Percentiles rank a stretch among this genome's conserved stretches.
Evolutionary conservation across 768 basidiomycete species (phyloP).

Genomic region (Strobilomyces confusus): DNA sequence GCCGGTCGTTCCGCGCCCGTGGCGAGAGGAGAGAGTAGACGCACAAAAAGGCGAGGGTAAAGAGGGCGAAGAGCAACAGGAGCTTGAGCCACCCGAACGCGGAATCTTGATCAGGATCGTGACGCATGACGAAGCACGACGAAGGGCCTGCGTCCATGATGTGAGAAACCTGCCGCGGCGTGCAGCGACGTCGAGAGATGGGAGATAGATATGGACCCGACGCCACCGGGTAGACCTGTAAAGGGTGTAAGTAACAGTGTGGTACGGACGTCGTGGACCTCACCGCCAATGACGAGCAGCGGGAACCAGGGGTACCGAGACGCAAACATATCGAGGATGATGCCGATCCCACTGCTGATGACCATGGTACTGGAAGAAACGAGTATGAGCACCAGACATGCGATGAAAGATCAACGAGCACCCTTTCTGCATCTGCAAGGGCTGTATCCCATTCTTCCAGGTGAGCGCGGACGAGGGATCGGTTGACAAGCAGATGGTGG

Average conservation of each 20-base stretch:
- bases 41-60: too few species aligned
- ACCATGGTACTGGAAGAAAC: slow-evolving; percentile 87
- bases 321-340: slow-evolving; percentile 88
- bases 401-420: too few species aligned
- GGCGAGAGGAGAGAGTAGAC: too few species aligned
- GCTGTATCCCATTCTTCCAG: too few species aligned
- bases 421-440: too few species aligned
- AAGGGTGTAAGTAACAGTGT: too few species aligned
- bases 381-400: too few species aligned
- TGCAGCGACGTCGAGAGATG: slow-evolving; percentile 89
- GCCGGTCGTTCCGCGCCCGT: too few species aligned
- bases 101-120: slow-evolving; percentile 73
- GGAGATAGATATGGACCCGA: slow-evolving; percentile 89
- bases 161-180: slow-evolving; percentile 24
- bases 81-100: slow-evolving; percentile 75
- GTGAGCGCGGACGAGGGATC: too few species aligned
- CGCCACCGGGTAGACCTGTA: slow-evolving; percentile 85
- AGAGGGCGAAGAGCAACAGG: slow-evolving; percentile 49
- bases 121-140: slow-evolving; percentile 57
- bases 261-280: too few species aligned
- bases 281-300: slow-evolving; percentile 83
- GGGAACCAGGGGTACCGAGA: slow-evolving; percentile 85
- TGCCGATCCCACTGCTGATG: slow-evolving; percentile 83
- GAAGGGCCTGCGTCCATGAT: slow-evolving; percentile 18
- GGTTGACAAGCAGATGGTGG: too few species aligned